Conservation (phyloP, 371 early-diverging fungal species). For the Mucor plumbeus region DNA sequence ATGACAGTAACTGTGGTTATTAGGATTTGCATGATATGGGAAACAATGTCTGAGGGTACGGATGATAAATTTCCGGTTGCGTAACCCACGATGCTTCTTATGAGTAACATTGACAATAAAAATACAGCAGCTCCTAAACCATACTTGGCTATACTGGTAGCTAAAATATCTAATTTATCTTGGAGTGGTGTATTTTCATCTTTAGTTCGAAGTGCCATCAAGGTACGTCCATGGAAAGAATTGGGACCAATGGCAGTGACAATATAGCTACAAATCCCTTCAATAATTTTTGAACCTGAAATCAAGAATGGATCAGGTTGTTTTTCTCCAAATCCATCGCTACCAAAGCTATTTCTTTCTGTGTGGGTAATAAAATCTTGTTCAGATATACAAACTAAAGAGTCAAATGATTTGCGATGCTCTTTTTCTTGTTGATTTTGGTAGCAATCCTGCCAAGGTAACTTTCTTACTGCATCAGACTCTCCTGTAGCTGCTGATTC, state of each 20-base stretch:
- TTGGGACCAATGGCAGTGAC: conserved; percentile 73
- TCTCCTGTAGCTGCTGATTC: conserved; percentile 94
- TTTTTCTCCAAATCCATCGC: not conserved
- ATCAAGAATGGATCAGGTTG: conserved; percentile 69
- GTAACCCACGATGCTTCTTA: conserved; percentile 56
- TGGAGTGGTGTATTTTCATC: conserved; percentile 75
- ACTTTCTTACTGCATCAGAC: conserved; percentile 75
- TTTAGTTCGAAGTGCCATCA: conserved; percentile 70
- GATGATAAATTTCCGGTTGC: conserved; percentile 20
- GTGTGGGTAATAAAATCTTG: not conserved
- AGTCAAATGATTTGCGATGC: not conserved
- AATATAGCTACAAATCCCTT: conserved; percentile 77
- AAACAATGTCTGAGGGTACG: conserved; percentile 39
- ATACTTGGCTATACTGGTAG: conserved; percentile 71
- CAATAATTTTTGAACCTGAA: conserved; percentile 75
- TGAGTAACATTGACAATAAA: conserved; percentile 64
- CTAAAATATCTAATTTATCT: conserved; percentile 66
- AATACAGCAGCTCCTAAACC: conserved; percentile 66
- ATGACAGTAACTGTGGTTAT: conserved; percentile 75
- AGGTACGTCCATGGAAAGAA: conserved; percentile 77
- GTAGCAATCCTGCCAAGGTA: conserved; percentile 37
- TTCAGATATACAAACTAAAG: not conserved
- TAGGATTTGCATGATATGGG: conserved; percentile 62
- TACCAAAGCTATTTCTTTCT: not conserved
- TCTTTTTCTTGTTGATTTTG: conserved; percentile 1